Base-by-base conservation (phyloP, 345 rosid species). In the Kernera saxatilis region DNA sequence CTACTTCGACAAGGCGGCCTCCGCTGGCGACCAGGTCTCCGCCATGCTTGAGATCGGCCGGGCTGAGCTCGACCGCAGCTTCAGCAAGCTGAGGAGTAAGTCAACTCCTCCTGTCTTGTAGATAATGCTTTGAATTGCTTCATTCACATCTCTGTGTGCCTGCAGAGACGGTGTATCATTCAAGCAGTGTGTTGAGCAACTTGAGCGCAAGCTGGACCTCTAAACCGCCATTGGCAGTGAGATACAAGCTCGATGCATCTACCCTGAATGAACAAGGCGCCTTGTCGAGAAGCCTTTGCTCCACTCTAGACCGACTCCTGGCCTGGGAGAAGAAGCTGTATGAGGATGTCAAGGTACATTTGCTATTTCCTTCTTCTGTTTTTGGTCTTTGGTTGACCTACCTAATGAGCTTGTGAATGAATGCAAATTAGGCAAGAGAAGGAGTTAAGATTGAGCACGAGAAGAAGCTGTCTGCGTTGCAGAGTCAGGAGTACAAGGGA, bases 251-350 rank as follows among this genome's bases (percentile, higher is more conserved):
- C 6, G 93, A 93, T 46, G 70, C 91, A 3, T 70, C 81, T 56
- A 69, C 85, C 9, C 81, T 92, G 21, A 77, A 67, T 59, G 84
- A 78, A 66, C 70, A 82, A 33, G 87, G 83, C 39, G 87, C 56
- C 77, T 77, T n/a, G n/a, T n/a, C 13, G 88, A 69, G 76, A 88
- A 88, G 97, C 73, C 96, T 93, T 39, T 93, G 91, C 75, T 87
- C 95, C 66, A 88, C 93, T 39, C 74, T 90, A 67, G 98, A 93
- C 66, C 84, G 91, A 73, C 86, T 93, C 48, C 81, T 87, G 79
- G 98, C 97, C 48, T 93, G 98, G 98, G 98, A 90, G 86, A 88
- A 87, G 84, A 93, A 93, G 79, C 93, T 90, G 11, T 93, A 81
- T 51, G 82, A 82, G 68, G 98, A 93, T 64, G 92, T 93, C 35